Base-by-base conservation (phyloP, 345 rosid genomes). In the Jatropha curcas region DNA sequence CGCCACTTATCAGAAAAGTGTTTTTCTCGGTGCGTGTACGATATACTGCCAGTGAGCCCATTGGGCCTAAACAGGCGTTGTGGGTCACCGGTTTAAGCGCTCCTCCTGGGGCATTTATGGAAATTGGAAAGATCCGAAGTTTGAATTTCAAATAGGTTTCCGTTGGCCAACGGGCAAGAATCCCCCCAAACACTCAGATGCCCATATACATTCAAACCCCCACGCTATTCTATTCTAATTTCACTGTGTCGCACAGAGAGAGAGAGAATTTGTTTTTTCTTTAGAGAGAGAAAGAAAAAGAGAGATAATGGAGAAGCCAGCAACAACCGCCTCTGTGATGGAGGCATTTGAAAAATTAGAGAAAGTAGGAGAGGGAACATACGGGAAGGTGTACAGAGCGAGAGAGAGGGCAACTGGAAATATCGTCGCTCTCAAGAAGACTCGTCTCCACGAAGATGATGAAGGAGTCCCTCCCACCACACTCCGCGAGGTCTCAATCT, bases 381-480 rank as follows among this genome's bases (percentile, higher is more conserved):
- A 92, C 77, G 99, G 98, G 11, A 95, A 95, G 76, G 98, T 95
- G 0, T 95, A 95, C 87, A 82, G 97, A 83, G 98, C 98, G 37
- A 86, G 90, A 71, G 99, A 95, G 89, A 89, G 87, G 79, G 92
- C 98, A 22, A 95, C 98, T 0, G 97, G 98, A 4, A 88, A 81
- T 64, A 91, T 91, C 80, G 99, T 95, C 4, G 99, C 99, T 20
- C 89, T 95, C 2, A 95, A 95, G 89, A 95, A 95, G 86, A 95
- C 99, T 6, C 99, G 98, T 73, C 99, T 95, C 74, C 92, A 87
- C 48, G 99, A 91, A 69, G 99, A 95, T 75, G 97, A 95, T 24
- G 98, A 95, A 84, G 99, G 99, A 27, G 99, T 92, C 71, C 99
- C 98, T 60, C 90, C 99, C 60, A 95, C 99, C 33, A 95, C 99